Percentiles rank a stretch among this genome's conserved stretches.
phyloP scores from a whole-genome alignment of 306 rosid species.

The Cucumis hystrix region DNA sequence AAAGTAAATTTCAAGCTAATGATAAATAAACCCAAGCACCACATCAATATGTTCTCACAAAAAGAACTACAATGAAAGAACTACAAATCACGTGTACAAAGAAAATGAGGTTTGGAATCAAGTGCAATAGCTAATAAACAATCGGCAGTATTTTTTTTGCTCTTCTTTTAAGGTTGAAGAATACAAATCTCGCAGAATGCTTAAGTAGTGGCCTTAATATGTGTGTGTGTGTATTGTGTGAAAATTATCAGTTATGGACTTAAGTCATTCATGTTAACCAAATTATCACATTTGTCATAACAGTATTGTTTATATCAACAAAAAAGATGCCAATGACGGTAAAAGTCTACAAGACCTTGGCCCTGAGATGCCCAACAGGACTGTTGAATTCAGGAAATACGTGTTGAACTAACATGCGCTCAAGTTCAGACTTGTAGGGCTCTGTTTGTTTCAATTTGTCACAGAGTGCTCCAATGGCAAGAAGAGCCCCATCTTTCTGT shows the following conservation, averaged over 20 bases:
- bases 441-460: constrained; percentile 91
- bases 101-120: background rate
- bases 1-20: background rate
- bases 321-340: background rate
- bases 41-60: background rate
- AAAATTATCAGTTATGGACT: background rate
- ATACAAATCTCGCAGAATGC: background rate
- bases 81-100: background rate
- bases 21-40: background rate
- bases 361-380: constrained; percentile 93
- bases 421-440: constrained; percentile 91
- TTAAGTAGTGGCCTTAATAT: background rate
- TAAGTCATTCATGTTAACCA: background rate
- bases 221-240: too few species aligned
- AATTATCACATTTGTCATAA: background rate
- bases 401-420: constrained; percentile 90
- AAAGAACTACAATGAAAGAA: background rate
- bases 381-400: constrained; percentile 93
- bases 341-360: constrained; percentile 49
- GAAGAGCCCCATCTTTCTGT: constrained; percentile 96
- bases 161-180: background rate
- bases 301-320: background rate
- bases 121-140: background rate
- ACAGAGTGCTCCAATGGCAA: constrained; percentile 95
- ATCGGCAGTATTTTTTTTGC: background rate